Evolutionary conservation across 768 basidiomycete genomes (phyloP).

Genomic region (Calocera viscosa): DNA sequence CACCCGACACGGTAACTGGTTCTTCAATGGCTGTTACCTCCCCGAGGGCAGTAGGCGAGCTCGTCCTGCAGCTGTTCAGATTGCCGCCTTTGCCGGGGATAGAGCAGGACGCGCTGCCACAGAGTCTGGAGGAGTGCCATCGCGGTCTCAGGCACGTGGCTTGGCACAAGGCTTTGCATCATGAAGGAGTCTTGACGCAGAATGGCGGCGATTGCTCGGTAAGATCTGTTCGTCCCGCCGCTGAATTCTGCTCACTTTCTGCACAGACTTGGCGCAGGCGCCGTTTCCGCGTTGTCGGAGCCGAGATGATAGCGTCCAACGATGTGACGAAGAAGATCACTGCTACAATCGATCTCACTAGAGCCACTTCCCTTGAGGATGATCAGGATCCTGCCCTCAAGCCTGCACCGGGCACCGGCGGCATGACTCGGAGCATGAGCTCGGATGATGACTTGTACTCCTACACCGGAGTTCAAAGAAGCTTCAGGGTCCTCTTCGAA

Average conservation of each 20-base stretch:
- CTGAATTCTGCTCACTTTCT: constrained; percentile 4
- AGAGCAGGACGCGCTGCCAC: constrained; percentile 62
- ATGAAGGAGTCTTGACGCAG: constrained; percentile 86
- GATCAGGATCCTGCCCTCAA: constrained; percentile 39
- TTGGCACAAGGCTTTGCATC: constrained; percentile 91
- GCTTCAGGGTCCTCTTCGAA: constrained; percentile 73
- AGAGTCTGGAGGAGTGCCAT: constrained; percentile 85
- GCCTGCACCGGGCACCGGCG: constrained; percentile 16
- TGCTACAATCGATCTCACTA: constrained; percentile 80
- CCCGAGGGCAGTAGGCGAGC: constrained; percentile 67
- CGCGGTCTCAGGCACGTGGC: constrained; percentile 77
- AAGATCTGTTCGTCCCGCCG: constrained; percentile 26
- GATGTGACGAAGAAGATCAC: constrained; percentile 85
- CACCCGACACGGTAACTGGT: constrained; percentile 33
- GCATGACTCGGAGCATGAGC: background rate
- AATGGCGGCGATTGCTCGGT: constrained; percentile 86
- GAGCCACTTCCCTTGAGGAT: constrained; percentile 66
- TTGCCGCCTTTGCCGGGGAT: constrained; percentile 81
- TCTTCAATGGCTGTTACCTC: constrained; percentile 35
- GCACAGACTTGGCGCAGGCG: constrained; percentile 68
- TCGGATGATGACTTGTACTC: constrained; percentile 42
- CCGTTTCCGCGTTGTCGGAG: constrained; percentile 70
- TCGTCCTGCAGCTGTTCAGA: constrained; percentile 81
- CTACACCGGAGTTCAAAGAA: constrained; percentile 50
- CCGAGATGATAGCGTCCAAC: constrained; percentile 79